These are phyloP conservation scores for Albizia julibrissin DNA, from an alignment of 306 rosid species.

Conservation along the genomic window DNA sequence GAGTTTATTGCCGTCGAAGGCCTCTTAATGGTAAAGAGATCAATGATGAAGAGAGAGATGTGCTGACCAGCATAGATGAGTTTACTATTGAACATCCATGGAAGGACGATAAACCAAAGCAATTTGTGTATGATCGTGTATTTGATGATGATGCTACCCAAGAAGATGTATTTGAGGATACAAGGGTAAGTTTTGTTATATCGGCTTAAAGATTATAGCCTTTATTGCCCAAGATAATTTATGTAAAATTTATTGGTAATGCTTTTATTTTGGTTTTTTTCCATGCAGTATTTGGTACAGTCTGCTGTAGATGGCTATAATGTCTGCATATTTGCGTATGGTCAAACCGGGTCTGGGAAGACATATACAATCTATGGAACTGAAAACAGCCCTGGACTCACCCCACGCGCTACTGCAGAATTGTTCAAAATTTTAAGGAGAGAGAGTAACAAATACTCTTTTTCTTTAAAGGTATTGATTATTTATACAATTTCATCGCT, in stretches of 20 bases:
- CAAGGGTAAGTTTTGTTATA: constrained; percentile 66
- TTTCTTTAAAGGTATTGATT: constrained; percentile 74
- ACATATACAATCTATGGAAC: constrained; percentile 92
- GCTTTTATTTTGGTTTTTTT: constrained; percentile 4
- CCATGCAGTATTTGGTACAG: constrained; percentile 88
- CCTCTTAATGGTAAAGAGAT: constrained; percentile 82
- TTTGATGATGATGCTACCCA: constrained; percentile 75
- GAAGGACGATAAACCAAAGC: constrained; percentile 83
- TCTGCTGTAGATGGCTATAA: constrained; percentile 94
- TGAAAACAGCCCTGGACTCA: constrained; percentile 76
- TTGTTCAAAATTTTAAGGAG: constrained; percentile 75
- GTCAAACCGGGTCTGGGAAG: constrained; percentile 99
- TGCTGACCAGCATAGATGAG: constrained; percentile 62
- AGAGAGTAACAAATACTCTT: constrained; percentile 79
- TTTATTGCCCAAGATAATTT: constrained; percentile 9
- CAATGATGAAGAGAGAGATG: constrained; percentile 51
- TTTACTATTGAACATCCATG: constrained; percentile 91
- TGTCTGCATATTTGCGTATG: constrained; percentile 97
- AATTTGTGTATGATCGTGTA: constrained; percentile 80
- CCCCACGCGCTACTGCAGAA: constrained; percentile 87
- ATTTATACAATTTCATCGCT: not conserved
- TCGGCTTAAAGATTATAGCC: constrained; percentile 3
- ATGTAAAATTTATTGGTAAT: not conserved
- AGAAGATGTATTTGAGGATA: constrained; percentile 88
- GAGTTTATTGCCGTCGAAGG: constrained; percentile 88